phyloP scores from a whole-genome alignment of 345 rosid species.

The Raphanus sativus region DNA sequence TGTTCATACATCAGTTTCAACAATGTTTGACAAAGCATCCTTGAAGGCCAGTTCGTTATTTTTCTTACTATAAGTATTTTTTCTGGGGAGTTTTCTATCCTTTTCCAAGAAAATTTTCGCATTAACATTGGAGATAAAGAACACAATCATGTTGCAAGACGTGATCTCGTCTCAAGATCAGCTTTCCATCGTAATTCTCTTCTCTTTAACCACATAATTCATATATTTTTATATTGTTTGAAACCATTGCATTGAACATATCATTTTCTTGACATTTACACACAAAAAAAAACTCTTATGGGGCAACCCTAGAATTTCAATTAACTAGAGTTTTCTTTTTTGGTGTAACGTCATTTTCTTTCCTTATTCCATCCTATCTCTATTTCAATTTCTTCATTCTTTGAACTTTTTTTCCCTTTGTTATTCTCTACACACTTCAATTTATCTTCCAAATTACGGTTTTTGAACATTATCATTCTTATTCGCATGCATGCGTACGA shows the following conservation, averaged over 20 bases:
- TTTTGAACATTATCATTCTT: background rate
- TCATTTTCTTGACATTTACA: background rate
- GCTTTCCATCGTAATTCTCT: slow-evolving; percentile 35
- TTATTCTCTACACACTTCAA: slow-evolving; percentile 29
- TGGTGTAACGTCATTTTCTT: slow-evolving; percentile 34
- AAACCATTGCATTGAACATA: background rate
- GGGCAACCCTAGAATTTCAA: slow-evolving; percentile 1
- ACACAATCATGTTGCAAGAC: slow-evolving; percentile 29
- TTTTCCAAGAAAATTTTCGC: slow-evolving; percentile 14
- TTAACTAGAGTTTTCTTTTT: background rate
- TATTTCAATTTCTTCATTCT: slow-evolving; percentile 7
- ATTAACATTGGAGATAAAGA: slow-evolving; percentile 17
- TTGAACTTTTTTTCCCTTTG: slow-evolving; percentile 7
- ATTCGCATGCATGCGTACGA: slow-evolving; percentile 8
- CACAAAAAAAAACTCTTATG: no score
- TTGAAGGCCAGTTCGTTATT: background rate
- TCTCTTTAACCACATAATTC: background rate
- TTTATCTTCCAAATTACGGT: slow-evolving; percentile 1
- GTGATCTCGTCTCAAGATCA: slow-evolving; percentile 6
- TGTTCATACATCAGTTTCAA: slow-evolving; percentile 21
- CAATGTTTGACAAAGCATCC: slow-evolving; percentile 27
- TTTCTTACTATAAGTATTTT: slow-evolving; percentile 4
- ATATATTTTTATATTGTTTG: background rate
- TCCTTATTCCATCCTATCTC: slow-evolving; percentile 22
- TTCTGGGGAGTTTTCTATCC: background rate